Conservation (phyloP, 495 filamentous ascomycete species). For the Jackrogersella multiformis region DNA sequence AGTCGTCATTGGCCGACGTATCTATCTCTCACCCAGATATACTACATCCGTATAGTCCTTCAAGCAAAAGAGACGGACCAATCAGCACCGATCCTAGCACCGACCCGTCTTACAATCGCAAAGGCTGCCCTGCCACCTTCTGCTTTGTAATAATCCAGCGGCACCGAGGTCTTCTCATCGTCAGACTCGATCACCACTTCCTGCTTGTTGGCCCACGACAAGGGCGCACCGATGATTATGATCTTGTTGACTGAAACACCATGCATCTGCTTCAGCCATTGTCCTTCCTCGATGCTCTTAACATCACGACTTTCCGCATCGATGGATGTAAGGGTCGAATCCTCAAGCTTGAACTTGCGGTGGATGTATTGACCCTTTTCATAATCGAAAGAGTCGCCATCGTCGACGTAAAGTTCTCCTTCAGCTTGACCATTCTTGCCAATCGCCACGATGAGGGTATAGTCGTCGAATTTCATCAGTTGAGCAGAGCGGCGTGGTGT, state of each 20-base stretch:
- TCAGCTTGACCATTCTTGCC: constrained; percentile 74
- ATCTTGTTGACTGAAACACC: constrained; percentile 82
- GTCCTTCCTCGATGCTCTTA: constrained; percentile 70
- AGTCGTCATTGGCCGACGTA: constrained; percentile 11
- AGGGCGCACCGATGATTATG: constrained; percentile 79
- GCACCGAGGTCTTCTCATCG: constrained; percentile 67
- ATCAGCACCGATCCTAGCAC: constrained; percentile 76
- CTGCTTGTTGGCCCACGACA: constrained; percentile 72
- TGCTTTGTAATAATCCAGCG: constrained; percentile 68
- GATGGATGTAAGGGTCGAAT: constrained; percentile 62
- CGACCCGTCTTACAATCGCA: constrained; percentile 83
- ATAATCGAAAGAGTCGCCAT: constrained; percentile 92
- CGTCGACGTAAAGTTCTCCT: constrained; percentile 88
- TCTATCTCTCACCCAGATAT: constrained; percentile 19
- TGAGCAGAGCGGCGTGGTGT: constrained; percentile 82
- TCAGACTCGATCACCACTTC: constrained; percentile 75
- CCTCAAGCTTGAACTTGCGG: constrained; percentile 71
- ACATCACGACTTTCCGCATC: constrained; percentile 61
- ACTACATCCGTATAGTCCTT: neutral
- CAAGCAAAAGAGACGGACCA: constrained; percentile 75
- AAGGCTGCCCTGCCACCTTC: constrained; percentile 72
- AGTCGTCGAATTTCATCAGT: constrained; percentile 93
- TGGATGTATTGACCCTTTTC: constrained; percentile 86
- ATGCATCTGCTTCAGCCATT: constrained; percentile 79
- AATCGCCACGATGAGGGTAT: constrained; percentile 86